Base-by-base conservation (phyloP, 176 grass and related monocot genomes). In the Calamus simplicifolius region DNA sequence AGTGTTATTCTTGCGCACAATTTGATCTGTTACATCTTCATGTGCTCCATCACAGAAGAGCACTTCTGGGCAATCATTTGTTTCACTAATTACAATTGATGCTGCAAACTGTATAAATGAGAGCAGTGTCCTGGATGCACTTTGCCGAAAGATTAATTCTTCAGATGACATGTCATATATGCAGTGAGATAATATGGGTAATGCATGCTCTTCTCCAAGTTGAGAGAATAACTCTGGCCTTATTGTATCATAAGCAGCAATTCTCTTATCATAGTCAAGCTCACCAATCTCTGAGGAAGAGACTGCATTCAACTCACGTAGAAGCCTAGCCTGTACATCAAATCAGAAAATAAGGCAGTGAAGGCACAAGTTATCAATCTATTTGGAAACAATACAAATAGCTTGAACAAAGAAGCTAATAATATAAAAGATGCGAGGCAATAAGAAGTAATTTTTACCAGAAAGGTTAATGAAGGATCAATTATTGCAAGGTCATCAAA, bases 161-260 rank as follows among this genome's bases (percentile, higher is more conserved):
- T 82, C 87, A 18, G 86, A 85, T 57, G 80, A 81, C 92, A 96
- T 96, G 64, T 96, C 92, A 71, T 80, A 90, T 19, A 90, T 80
- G 26, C 87, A 96, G 18, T 90, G 92, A 67, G 83, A 90, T 66
- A 96, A 56, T 69, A 96, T 58, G 48, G 87, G 77, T 17, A 75
- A 62, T 27, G 84, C 75, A 75, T 90, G 83, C 70, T 90, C 87
- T 48, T 82, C 81, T 79, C 69, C 66, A 75, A 96, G 73, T 49
- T 67, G 51, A 66, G 57, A 14, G 74, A 96, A 96, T 51, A 90
- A 59, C 21, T 82, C 54, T 15, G 77, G 77, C 16, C 50, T 63
- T 71, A 88, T n/a, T 58, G 23, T 69, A 29, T 87, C 77, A 66
- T 90, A 96, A 52, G 78, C 78, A 67, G 61, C 67, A 50, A 89